Evolutionary conservation across 768 basidiomycete genomes (phyloP).

Genomic region (Boletus reticuloceps): DNA sequence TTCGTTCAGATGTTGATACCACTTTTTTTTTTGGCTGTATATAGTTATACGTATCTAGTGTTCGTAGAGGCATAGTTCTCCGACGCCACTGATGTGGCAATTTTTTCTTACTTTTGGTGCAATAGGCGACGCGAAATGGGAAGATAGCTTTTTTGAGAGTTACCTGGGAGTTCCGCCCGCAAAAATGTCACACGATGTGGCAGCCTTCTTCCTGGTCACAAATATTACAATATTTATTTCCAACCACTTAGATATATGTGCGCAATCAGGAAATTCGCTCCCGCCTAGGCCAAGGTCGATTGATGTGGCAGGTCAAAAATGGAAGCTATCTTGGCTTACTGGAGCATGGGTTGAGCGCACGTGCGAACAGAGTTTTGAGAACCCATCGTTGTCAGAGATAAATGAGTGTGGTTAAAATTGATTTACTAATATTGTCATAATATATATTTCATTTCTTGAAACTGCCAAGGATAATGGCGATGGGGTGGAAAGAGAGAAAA

Average conservation of each 20-base stretch:
- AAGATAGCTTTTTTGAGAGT: conserved; percentile 5
- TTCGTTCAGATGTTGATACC: conserved; percentile 16
- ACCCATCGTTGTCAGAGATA: not conserved
- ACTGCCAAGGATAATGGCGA: conserved; percentile 5
- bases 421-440: too few species aligned
- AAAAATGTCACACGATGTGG: conserved; percentile 2
- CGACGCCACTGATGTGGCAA: not conserved
- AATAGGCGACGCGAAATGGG: conserved; percentile 15
- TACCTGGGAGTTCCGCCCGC: conserved; percentile 6
- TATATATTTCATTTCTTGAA: conserved; percentile 1
- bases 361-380: conserved; percentile 4
- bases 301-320: not conserved
- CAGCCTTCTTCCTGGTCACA: conserved; percentile 4
- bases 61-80: conserved; percentile 10
- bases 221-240: not conserved
- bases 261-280: conserved; percentile 4
- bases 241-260: not conserved
- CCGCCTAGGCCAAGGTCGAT: not conserved
- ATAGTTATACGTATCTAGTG: conserved; percentile 33
- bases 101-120: not conserved
- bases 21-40: conserved; percentile 17
- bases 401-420: not conserved
- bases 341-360: not conserved
- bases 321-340: not conserved
- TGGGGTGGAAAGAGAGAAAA: conserved; percentile 3